phyloP scores from a whole-genome alignment of 2,329 filamentous ascomycete genomes.

The Aspergillus uvarum region DNA sequence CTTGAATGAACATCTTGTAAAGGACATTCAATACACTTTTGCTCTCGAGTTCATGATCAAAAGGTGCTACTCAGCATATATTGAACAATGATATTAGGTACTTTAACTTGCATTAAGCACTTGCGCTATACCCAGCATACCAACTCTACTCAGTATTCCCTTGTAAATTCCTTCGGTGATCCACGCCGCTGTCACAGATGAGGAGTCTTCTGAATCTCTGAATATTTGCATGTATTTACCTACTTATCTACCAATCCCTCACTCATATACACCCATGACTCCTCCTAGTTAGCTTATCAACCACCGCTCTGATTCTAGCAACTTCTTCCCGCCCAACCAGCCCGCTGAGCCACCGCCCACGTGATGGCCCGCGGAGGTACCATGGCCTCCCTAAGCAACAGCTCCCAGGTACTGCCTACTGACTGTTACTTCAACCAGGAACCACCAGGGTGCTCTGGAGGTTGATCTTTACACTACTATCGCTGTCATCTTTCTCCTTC shows the following conservation, averaged over 20 bases:
- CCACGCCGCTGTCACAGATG: too few species aligned
- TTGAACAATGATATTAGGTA: too few species aligned
- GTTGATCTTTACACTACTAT: constrained; percentile 1
- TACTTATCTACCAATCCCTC: background rate
- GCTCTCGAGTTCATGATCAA: rapidly evolving
- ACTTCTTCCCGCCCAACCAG: constrained; percentile 7
- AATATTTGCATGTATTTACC: too few species aligned
- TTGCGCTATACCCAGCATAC: too few species aligned
- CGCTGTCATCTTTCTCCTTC: background rate
- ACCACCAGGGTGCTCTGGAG: constrained; percentile 8
- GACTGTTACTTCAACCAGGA: constrained; percentile 1
- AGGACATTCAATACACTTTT: too few species aligned
- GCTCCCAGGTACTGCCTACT: constrained; percentile 4
- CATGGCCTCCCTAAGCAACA: constrained; percentile 7
- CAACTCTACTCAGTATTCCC: too few species aligned
- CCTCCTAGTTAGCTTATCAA: background rate
- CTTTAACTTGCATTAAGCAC: too few species aligned
- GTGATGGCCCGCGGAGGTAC: constrained; percentile 11
- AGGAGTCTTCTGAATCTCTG: too few species aligned
- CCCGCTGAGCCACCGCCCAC: constrained; percentile 17
- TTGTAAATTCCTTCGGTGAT: too few species aligned
- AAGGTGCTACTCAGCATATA: too few species aligned
- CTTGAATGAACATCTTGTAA: too few species aligned
- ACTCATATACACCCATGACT: background rate
- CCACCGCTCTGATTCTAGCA: constrained; percentile 13